These are phyloP conservation scores for Fusarium abutilonis DNA, from an alignment of 2,329 filamentous ascomycete species.

Conservation along the genomic window DNA sequence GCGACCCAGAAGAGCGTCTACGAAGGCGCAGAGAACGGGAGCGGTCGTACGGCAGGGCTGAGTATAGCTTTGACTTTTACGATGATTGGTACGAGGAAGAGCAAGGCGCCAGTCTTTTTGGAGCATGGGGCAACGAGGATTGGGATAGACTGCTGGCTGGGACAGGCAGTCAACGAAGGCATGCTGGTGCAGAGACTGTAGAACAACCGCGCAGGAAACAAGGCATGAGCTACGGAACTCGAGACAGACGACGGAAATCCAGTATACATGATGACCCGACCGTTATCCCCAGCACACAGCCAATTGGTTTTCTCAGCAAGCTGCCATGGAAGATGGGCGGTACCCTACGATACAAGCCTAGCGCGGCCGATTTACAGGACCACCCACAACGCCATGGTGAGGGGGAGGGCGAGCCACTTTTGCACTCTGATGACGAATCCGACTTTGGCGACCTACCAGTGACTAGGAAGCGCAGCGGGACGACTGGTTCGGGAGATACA, in stretches of 20 bases:
- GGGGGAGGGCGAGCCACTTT: conserved; percentile 75
- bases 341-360: conserved; percentile 86
- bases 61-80: conserved; percentile 95
- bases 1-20: conserved; percentile 77
- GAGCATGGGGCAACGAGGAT: conserved; percentile 82
- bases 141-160: conserved; percentile 84
- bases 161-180: conserved; percentile 61
- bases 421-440: conserved; percentile 55
- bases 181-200: conserved; percentile 50
- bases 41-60: conserved; percentile 69
- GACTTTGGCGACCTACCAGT: conserved; percentile 46
- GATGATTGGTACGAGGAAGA: conserved; percentile 88
- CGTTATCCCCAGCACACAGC: conserved; percentile 87
- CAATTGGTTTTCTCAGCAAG: conserved; percentile 84
- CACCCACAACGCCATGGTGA: conserved; percentile 70
- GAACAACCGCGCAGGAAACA: conserved; percentile 77
- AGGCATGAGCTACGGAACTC: conserved; percentile 89
- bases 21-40: conserved; percentile 74
- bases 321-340: conserved; percentile 87
- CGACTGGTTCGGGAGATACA: conserved; percentile 81
- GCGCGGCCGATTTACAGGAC: conserved; percentile 88
- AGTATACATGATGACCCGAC: conserved; percentile 76
- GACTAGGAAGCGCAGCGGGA: conserved; percentile 74
- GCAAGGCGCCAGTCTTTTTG: conserved; percentile 67
- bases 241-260: conserved; percentile 61